Percentiles rank a stretch among this genome's conserved stretches.
phyloP scores from a whole-genome alignment of 2,329 filamentous ascomycete species.

The Cytospora schulzeri region DNA sequence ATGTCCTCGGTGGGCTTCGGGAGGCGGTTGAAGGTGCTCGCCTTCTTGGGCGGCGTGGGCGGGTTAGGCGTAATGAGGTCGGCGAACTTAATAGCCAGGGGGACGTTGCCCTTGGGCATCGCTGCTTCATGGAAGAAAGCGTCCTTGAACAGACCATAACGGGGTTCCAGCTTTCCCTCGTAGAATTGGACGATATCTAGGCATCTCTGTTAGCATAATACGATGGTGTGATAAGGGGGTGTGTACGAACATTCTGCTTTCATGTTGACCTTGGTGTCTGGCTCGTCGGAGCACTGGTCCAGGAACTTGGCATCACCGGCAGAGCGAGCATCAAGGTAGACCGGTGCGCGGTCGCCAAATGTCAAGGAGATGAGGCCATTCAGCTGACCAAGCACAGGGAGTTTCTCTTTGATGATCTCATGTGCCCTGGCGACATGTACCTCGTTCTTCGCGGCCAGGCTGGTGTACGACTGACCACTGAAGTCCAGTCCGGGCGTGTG shows the following conservation, averaged over 20 bases:
- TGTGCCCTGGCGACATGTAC: conserved; percentile 26
- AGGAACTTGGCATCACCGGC: conserved; percentile 31
- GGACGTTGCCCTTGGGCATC: conserved; percentile 33
- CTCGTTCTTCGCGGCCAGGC: conserved; percentile 27
- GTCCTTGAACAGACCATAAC: conserved; percentile 35
- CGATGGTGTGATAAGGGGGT: neutral
- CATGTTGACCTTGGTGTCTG: conserved; percentile 32
- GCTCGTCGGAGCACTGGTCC: conserved; percentile 29
- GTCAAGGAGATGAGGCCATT: conserved; percentile 30
- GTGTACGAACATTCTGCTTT: conserved; percentile 30
- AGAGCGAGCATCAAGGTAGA: conserved; percentile 34
- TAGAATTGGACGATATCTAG: conserved; percentile 31
- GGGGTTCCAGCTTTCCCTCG: conserved; percentile 33
- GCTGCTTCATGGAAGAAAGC: conserved; percentile 32
- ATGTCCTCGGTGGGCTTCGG: conserved; percentile 38
- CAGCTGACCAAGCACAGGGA: conserved; percentile 31
- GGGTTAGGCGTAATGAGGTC: conserved; percentile 32
- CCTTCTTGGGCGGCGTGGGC: conserved; percentile 31
- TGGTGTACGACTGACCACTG: conserved; percentile 29
- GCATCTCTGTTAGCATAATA: neutral
- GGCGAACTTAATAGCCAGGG: conserved; percentile 34
- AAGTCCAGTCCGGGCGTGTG: conserved; percentile 31
- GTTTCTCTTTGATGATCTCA: conserved; percentile 31
- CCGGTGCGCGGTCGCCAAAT: conserved; percentile 29
- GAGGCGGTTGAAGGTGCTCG: conserved; percentile 43